phyloP scores from a whole-genome alignment of 108 stramenopile genomes.

The Cyclotella choctawhatcheeana region DNA sequence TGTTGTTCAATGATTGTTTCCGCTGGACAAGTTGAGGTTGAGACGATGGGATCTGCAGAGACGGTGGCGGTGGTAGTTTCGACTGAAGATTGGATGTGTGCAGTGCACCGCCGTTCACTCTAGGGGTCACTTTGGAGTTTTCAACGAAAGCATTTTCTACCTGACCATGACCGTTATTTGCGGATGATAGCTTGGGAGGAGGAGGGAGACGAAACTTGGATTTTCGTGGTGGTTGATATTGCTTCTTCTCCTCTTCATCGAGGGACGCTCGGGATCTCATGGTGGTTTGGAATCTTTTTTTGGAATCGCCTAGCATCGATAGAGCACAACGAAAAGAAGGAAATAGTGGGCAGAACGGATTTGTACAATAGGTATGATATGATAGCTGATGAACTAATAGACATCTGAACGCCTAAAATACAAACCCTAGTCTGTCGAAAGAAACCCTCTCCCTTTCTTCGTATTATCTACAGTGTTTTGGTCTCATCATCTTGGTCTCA shows the following conservation, averaged over 20 bases:
- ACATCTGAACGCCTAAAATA: no score
- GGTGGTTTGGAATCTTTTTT: no score
- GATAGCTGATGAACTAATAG: no score
- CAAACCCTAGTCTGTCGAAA: no score
- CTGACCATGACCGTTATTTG: neutral
- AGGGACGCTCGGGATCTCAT: neutral
- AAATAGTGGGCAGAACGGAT: neutral
- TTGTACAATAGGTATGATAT: no score
- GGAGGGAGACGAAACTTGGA: slow-evolving; percentile 36
- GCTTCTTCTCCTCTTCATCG: slow-evolving; percentile 9
- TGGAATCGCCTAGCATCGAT: no score
- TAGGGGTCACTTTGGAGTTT: no score
- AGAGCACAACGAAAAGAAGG: neutral
- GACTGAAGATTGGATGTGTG: no score
- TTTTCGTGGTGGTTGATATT: neutral
- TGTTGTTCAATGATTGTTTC: slow-evolving; percentile 9
- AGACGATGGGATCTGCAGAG: slow-evolving; percentile 27
- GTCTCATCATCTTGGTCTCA: slow-evolving; percentile 3
- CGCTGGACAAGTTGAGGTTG: slow-evolving; percentile 17
- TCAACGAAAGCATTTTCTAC: no score
- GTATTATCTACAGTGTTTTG: neutral
- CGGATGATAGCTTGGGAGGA: slow-evolving; percentile 34
- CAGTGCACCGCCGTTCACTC: no score
- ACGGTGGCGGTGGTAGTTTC: neutral
- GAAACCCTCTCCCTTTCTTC: neutral